A percentile compares a stretch with the other conserved stretches of the same genome.
Conservation (phyloP, 306 rosid species). For the Medicago truncatula region MtrunA17r5.0-ANR NC_053044.1:41045501-41046000, state of each 20-base stretch:
- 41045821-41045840: constrained; percentile 16
- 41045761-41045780: constrained; percentile 12
- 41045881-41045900: not conserved
- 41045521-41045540: not conserved
- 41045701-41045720: constrained; percentile 12
- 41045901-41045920: constrained; percentile 25
- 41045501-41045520: not conserved
- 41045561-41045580: not conserved
- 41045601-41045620: not conserved
- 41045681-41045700: constrained; percentile 7
- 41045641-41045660: constrained; percentile 12
- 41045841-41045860: constrained; percentile 15
- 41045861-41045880: not conserved
- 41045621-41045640: not conserved
- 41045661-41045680: not conserved
- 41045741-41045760: constrained; percentile 8
- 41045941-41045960: constrained; percentile 9
- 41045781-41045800: constrained; percentile 11
- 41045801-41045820: constrained; percentile 23
- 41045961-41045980: constrained; percentile 26
- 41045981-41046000: not conserved
- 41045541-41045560: not conserved
- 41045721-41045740: constrained; percentile 25
- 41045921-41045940: constrained; percentile 20
- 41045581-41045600: not conserved